Evolutionary conservation across 1,284 basidiomycete species (phyloP), one percentile per base, ranked within the genome.

Genomic region (Testicularia cyperi): DNA sequence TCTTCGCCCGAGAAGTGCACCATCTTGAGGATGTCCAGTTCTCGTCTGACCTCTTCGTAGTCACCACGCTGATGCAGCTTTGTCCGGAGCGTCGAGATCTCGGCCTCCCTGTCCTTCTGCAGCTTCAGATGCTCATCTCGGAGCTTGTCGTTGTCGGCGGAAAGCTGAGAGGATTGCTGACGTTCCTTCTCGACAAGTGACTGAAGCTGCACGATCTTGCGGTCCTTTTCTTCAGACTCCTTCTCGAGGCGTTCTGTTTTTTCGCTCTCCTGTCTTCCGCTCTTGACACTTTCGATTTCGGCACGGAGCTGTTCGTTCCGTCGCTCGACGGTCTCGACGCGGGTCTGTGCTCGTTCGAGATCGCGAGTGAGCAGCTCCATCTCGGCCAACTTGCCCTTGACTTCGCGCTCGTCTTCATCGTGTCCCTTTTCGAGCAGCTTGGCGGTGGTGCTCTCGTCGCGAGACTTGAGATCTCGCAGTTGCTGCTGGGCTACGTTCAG

Each of bases 281-380:
- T 63, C 38, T 60, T 56, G 43, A 61, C 54, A 32, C 44, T 82
- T 77, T 96, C 94, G 34, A 96, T 91, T 76, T 96, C 92, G 13
- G 90, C 88, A 9, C 92, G 85, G 18, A 97, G 81, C 18, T 90
- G 83, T 79, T 96, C 90, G 78, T 96, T 96, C 40, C 94, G 84
- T 51, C 91, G 82, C 78, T 98, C 94, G 31, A 97, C 87, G 4
- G 87, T 86, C 0, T 88, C 90, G 1, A 95, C 88, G 10, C 92
- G 85, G 70, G 86, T 88, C 69, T 94, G 96, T 14, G 94, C 90
- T 13, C 91, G 84, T 65, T 92, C 90, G 29, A 97, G 81, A 78
- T 98, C 94, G 13, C 87, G 88, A 19, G 88, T 86, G 54, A 95
- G 84, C 44, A 56, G 34, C 24, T 65, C 40, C 33, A 27, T 46